Base-by-base conservation (phyloP, 495 filamentous ascomycete species). In the Neurospora sp. region DNA sequence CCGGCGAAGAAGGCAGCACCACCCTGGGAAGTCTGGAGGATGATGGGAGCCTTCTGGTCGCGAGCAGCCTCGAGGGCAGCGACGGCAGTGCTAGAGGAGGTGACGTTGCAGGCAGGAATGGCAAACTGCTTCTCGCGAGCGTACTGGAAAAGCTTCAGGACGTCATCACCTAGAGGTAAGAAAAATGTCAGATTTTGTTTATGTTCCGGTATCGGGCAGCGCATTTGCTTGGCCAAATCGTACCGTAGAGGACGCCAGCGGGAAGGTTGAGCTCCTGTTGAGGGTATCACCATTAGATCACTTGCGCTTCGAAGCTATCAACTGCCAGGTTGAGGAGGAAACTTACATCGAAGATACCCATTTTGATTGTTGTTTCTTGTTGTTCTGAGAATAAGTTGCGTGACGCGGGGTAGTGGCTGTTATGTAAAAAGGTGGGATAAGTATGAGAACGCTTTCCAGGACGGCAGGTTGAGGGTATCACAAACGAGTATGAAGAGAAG, bases 1-100 rank as follows among this genome's bases (percentile, higher is more conserved):
- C 94, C 95, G 78, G 91, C 91, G 82, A 97, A 98, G 89, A 91
- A 97, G 76, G 94, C 94, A 43, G 94, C 92, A 83, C 96, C 96
- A 79, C 96, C 95, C 84, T 98, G 92, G 78, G 92, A 95, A 77
- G 93, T 85, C 85, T 98, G 94, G 73, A 97, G 89, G 81, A 97
- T 92, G 84, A 98, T 90, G 70, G 95, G 94, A 69, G 92, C 87
- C 79, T 94, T 95, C 77, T 88, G 83, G 80, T 98, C 96, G 74
- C 93, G 89, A 73, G 96, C 96, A 76, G 96, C 96, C 85, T 99
- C 96, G 71, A 98, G 92, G 28, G 92, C 85, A 77, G 94, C 90
- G 74, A 97, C 90, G 69, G 92, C 93, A 70, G 94, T 97, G 75
- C 92, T 96, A 70, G 92, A 94, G 69, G 93, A 97, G 76, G 96